These are phyloP conservation scores for Trichoderma gracile DNA, from an alignment of 2,329 filamentous ascomycete genomes.

Conservation along the genomic window DNA sequence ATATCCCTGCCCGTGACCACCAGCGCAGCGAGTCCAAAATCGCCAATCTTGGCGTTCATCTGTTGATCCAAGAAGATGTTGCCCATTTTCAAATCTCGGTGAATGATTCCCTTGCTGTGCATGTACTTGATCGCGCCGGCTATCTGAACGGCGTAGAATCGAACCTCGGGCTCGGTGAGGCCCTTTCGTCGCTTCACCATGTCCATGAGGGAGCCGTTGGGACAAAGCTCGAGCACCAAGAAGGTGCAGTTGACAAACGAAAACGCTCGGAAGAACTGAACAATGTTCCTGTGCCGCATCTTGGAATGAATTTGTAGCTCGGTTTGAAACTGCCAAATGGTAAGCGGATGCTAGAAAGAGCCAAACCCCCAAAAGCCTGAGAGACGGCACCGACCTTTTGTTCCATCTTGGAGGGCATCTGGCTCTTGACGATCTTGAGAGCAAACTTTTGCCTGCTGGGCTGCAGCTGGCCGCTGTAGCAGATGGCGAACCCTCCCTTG, in stretches of 20 bases:
- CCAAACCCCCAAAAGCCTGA: not conserved
- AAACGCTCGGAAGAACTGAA: slow-evolving; percentile 93
- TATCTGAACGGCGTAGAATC: slow-evolving; percentile 91
- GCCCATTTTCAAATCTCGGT: slow-evolving; percentile 95
- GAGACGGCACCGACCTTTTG: slow-evolving; percentile 64
- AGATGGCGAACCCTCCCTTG: slow-evolving; percentile 81
- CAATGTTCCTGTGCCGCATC: slow-evolving; percentile 93
- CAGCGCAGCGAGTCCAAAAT: slow-evolving; percentile 92
- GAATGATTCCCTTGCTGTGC: slow-evolving; percentile 92
- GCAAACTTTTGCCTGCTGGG: slow-evolving; percentile 69
- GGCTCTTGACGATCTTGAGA: slow-evolving; percentile 80
- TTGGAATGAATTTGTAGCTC: slow-evolving; percentile 98
- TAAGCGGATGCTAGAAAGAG: not conserved
- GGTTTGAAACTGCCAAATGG: slow-evolving; percentile 59
- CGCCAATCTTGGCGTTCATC: slow-evolving; percentile 98
- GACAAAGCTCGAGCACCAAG: slow-evolving; percentile 89
- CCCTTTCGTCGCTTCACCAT: slow-evolving; percentile 93
- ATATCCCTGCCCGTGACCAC: slow-evolving; percentile 89
- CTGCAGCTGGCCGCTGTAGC: slow-evolving; percentile 69
- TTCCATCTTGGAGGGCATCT: slow-evolving; percentile 80
- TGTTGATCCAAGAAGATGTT: slow-evolving; percentile 92
- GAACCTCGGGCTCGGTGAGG: slow-evolving; percentile 88
- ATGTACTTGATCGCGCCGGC: slow-evolving; percentile 98
- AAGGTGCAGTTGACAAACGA: slow-evolving; percentile 88
- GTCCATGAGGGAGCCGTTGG: slow-evolving; percentile 95